Conservation (phyloP, 2,329 filamentous ascomycete species). For the Talaromyces pinophilus region DNA sequence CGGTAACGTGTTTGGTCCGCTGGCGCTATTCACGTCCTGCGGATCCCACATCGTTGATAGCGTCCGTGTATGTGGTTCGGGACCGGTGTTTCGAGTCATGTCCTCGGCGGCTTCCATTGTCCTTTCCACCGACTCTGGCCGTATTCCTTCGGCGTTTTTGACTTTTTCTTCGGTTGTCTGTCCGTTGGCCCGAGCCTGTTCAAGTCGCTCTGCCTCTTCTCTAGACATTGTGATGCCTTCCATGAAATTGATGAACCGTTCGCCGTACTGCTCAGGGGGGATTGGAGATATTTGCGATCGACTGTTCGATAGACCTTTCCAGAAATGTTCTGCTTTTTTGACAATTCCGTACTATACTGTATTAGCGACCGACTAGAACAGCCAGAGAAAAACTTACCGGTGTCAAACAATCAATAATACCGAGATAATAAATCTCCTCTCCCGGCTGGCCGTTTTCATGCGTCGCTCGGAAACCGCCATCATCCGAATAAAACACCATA, state of each 20-base stretch:
- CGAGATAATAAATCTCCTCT: constrained; percentile 95
- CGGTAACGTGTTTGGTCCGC: constrained; percentile 63
- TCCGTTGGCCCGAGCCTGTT: constrained; percentile 34
- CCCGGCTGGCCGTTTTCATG: constrained; percentile 83
- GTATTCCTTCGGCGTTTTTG: constrained; percentile 30
- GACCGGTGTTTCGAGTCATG: constrained; percentile 61
- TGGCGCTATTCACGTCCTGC: constrained; percentile 56
- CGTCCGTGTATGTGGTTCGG: constrained; percentile 63
- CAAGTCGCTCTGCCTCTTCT: constrained; percentile 70
- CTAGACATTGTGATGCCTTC: constrained; percentile 84
- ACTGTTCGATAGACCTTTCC: constrained; percentile 86
- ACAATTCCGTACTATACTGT: constrained; percentile 76
- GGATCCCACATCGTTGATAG: constrained; percentile 60
- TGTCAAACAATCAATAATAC: constrained; percentile 96
- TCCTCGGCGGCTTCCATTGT: constrained; percentile 63
- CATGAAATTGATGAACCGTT: constrained; percentile 92
- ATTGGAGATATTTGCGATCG: constrained; percentile 89
- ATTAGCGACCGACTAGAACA: constrained; percentile 21
- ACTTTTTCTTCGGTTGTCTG: constrained; percentile 33
- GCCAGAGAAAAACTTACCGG: constrained; percentile 65
- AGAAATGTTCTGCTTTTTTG: constrained; percentile 95
- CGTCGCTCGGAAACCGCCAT: constrained; percentile 89
- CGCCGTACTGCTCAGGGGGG: constrained; percentile 85
- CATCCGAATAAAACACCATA: constrained; percentile 88
- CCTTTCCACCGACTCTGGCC: constrained; percentile 50